Evolutionary conservation across 352 stramenopile genomes (phyloP).

Genomic region (Plasmopara halstedii): DNA sequence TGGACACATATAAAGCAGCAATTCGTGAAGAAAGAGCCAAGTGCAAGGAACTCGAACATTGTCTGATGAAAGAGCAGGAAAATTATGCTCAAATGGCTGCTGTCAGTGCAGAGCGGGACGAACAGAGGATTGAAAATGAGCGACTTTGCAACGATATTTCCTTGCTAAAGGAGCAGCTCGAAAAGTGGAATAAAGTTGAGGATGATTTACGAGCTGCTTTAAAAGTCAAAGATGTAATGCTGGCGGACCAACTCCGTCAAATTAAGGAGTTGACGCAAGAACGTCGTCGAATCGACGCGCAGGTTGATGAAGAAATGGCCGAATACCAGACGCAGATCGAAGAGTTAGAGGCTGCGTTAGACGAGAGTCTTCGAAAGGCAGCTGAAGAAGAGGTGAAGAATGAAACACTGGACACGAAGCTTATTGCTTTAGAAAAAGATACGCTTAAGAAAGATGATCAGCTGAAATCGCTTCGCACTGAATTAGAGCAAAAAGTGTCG

Average conservation of each 20-base stretch:
- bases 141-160: slow-evolving; percentile 20
- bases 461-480: slow-evolving; percentile 1
- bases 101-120: slow-evolving; percentile 20
- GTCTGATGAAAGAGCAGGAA: slow-evolving; percentile 17
- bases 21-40: slow-evolving; percentile 21
- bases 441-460: slow-evolving; percentile 14
- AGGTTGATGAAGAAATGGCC: slow-evolving; percentile 40
- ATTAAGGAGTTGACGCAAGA: slow-evolving; percentile 33
- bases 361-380: slow-evolving; percentile 45
- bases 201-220: slow-evolving; percentile 44
- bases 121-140: slow-evolving; percentile 10
- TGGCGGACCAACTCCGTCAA: slow-evolving; percentile 53
- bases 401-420: slow-evolving; percentile 13
- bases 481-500: slow-evolving; percentile 41
- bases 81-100: slow-evolving; percentile 12
- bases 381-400: slow-evolving; percentile 28
- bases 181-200: slow-evolving; percentile 35
- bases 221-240: slow-evolving; percentile 71
- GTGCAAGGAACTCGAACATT: slow-evolving; percentile 23
- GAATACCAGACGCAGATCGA: slow-evolving; percentile 48
- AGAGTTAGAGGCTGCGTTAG: slow-evolving; percentile 49
- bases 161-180: slow-evolving; percentile 11
- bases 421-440: slow-evolving; percentile 16
- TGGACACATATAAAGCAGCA: slow-evolving; percentile 36
- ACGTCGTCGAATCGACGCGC: slow-evolving; percentile 22